phyloP scores from a whole-genome alignment of 768 basidiomycete genomes.

The Boletus edulis region DNA sequence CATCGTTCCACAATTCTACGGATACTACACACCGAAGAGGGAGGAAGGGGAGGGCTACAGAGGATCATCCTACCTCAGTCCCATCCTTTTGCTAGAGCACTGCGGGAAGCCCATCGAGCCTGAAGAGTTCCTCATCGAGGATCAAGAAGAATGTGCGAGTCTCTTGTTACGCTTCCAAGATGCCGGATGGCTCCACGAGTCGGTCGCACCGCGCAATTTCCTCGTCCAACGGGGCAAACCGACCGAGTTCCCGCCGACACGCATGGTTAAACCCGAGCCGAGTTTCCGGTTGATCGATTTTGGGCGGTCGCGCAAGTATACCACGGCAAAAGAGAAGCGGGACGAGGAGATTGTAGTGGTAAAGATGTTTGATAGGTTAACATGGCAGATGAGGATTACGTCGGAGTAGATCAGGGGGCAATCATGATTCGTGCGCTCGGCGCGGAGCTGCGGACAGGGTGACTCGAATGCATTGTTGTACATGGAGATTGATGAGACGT shows the following conservation, averaged over 20 bases:
- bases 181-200: conserved; percentile 40
- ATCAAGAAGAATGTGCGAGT: conserved; percentile 38
- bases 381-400: conserved; percentile 1
- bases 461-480: too few relatives aligned
- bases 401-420: neutral
- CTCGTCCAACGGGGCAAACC: conserved; percentile 43
- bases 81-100: conserved; percentile 47
- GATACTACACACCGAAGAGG: conserved; percentile 46
- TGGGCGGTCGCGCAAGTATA: conserved; percentile 34
- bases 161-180: conserved; percentile 41
- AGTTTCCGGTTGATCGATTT: conserved; percentile 54
- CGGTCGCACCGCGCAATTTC: conserved; percentile 42
- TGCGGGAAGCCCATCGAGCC: conserved; percentile 40
- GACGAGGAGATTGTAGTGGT: conserved; percentile 3
- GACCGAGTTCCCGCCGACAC: conserved; percentile 20
- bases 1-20: conserved; percentile 62
- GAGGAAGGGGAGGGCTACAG: rapidly evolving
- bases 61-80: conserved; percentile 26
- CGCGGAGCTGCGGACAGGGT: too few relatives aligned
- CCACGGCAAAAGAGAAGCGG: neutral
- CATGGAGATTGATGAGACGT: too few relatives aligned
- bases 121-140: conserved; percentile 33
- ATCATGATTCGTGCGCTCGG: too few relatives aligned
- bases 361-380: neutral
- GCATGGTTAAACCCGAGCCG: conserved; percentile 3